phyloP scores from a whole-genome alignment of 345 rosid species.

The Lumnitzera littorea region DNA sequence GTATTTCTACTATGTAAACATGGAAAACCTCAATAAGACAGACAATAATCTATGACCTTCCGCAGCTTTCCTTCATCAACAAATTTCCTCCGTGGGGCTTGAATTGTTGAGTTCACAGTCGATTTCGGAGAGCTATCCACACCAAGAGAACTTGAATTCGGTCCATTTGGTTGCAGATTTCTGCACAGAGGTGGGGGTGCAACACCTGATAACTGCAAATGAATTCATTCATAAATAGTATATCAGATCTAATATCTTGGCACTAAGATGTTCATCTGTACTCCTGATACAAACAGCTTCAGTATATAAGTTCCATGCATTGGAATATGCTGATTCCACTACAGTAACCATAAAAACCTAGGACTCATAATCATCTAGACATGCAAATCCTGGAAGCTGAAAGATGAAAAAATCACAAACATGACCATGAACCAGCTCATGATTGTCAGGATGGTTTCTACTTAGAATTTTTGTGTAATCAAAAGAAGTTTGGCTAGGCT shows the following conservation, averaged over 20 bases:
- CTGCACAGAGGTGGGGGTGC: slow-evolving; percentile 94
- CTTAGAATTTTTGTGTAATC: no score
- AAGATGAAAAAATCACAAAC: no score
- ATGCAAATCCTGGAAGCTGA: no score
- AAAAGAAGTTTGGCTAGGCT: no score
- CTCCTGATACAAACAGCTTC: background rate
- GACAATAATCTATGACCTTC: slow-evolving; percentile 42
- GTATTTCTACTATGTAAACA: slow-evolving; percentile 4
- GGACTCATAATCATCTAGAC: no score
- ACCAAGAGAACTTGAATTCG: slow-evolving; percentile 34
- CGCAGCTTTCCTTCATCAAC: slow-evolving; percentile 98
- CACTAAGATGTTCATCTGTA: background rate
- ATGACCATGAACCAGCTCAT: no score
- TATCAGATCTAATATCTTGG: background rate
- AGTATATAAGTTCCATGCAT: background rate
- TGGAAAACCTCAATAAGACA: slow-evolving; percentile 5
- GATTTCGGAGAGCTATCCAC: slow-evolving; percentile 67
- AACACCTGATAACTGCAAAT: slow-evolving; percentile 68
- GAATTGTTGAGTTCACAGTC: slow-evolving; percentile 69
- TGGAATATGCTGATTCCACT: no score
- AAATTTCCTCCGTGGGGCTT: slow-evolving; percentile 94
- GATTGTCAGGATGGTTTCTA: no score
- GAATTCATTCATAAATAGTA: background rate
- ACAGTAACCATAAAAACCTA: no score
- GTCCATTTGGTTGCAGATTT: slow-evolving; percentile 66